Percentiles rank a stretch among this genome's conserved stretches.
phyloP scores from a whole-genome alignment of 2,329 filamentous ascomycete genomes.

The Colletotrichum sp. region DNA sequence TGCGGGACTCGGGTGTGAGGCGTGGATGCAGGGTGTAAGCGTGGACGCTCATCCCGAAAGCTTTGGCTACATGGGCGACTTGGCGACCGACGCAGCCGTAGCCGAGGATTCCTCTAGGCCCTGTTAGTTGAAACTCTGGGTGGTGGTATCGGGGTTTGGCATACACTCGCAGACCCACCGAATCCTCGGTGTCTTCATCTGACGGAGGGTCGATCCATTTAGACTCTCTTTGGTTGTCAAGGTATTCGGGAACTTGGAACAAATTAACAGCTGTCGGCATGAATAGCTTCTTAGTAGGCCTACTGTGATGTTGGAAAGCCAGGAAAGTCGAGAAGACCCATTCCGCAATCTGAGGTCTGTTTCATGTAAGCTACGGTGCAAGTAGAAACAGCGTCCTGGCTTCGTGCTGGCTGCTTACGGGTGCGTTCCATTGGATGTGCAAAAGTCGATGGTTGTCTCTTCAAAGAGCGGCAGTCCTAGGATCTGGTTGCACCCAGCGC shows the following conservation, averaged over 20 bases:
- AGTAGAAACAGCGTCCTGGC: background rate
- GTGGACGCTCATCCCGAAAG: conserved; percentile 75
- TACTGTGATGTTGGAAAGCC: conserved; percentile 52
- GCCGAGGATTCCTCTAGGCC: conserved; percentile 52
- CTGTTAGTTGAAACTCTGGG: background rate
- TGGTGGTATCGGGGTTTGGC: background rate
- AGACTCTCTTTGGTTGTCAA: conserved; percentile 45
- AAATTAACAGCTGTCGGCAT: background rate
- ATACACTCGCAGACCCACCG: conserved; percentile 55
- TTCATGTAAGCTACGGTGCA: background rate
- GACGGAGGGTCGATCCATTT: conserved; percentile 44
- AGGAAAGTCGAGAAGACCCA: conserved; percentile 61
- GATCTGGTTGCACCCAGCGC: conserved; percentile 59
- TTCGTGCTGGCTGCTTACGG: conserved; percentile 39
- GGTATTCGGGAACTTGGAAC: conserved; percentile 46
- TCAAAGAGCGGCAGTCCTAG: conserved; percentile 50
- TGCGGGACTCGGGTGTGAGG: conserved; percentile 67
- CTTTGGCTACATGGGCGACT: conserved; percentile 60
- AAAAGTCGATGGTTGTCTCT: conserved; percentile 55
- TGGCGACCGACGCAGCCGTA: conserved; percentile 62
- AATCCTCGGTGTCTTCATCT: conserved; percentile 40
- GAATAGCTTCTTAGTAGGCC: conserved; percentile 22
- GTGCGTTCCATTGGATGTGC: conserved; percentile 62
- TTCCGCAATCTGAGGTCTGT: conserved; percentile 60
- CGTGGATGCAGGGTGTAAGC: conserved; percentile 77